phyloP scores from a whole-genome alignment of 306 rosid genomes.

The Clitoria ternatea region DNA sequence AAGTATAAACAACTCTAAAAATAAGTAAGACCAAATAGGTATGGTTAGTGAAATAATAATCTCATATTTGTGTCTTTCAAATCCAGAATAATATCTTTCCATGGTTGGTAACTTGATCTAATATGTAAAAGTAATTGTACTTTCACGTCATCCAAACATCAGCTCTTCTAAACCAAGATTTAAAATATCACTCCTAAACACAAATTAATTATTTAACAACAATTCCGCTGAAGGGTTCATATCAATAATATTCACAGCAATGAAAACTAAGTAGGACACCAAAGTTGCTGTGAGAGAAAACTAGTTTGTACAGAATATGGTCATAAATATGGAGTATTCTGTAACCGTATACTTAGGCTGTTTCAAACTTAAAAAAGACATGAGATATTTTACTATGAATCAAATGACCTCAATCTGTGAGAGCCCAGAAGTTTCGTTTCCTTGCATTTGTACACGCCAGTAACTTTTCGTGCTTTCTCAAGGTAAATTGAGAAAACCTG shows the following conservation, averaged over 20 bases:
- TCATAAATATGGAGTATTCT: background rate
- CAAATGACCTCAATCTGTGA: conserved; percentile 8
- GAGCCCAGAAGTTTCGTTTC: conserved; percentile 14
- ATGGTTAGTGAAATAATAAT: background rate
- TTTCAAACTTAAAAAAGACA: no score
- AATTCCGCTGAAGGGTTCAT: background rate
- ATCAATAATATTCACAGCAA: conserved; percentile 2
- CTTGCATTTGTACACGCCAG: conserved; percentile 12
- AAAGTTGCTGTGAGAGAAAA: background rate
- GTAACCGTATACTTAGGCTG: no score
- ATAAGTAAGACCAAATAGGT: background rate
- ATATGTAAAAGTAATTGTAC: background rate
- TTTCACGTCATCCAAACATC: no score
- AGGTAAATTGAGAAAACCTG: conserved; percentile 3
- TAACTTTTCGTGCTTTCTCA: background rate
- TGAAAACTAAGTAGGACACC: background rate
- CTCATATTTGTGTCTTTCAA: background rate
- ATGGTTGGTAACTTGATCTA: background rate
- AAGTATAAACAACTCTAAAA: background rate
- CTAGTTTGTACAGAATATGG: background rate
- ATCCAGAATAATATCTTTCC: background rate
- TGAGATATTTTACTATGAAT: no score
- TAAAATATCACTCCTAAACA: background rate
- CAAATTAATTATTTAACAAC: background rate
- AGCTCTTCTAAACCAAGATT: no score